A percentile compares a stretch with the other conserved stretches of the same genome.
phyloP scores from a whole-genome alignment of 2,329 filamentous ascomycete species.

The Penicillium sp. region DNA sequence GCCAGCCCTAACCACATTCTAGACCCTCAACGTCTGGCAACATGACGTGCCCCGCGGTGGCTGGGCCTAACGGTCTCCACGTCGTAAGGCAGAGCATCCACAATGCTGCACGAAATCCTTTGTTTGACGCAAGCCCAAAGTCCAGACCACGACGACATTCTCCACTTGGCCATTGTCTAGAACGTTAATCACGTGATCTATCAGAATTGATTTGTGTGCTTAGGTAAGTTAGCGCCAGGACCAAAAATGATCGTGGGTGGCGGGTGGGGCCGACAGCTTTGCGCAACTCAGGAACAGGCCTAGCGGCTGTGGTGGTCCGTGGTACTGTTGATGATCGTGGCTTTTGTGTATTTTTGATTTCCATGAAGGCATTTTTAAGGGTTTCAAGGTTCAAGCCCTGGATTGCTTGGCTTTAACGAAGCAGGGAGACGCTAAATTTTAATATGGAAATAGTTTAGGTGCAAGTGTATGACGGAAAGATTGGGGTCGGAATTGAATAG shows the following conservation, averaged over 20 bases:
- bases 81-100: neutral
- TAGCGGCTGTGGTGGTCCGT: constrained; percentile 22
- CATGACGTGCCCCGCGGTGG: neutral
- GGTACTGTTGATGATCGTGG: constrained; percentile 21
- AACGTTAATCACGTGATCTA: neutral
- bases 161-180: neutral
- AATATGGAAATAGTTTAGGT: neutral
- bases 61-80: neutral
- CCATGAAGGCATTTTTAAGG: neutral
- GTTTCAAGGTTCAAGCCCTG: neutral
- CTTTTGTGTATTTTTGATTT: constrained; percentile 5
- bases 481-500: neutral
- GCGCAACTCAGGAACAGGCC: constrained; percentile 31
- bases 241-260: neutral
- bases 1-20: constrained; percentile 1
- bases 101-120: neutral
- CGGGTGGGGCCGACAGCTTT: constrained; percentile 13
- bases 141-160: neutral
- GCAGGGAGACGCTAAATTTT: neutral
- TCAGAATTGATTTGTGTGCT: neutral
- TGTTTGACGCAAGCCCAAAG: neutral
- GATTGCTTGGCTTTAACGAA: neutral
- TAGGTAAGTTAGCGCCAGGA: neutral
- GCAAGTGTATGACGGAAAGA: neutral
- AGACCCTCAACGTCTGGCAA: neutral